Evolutionary conservation across 148 eudicot species (phyloP), one percentile per base, ranked within the genome.

Genomic region (Amaranthus palmeri): DNA sequence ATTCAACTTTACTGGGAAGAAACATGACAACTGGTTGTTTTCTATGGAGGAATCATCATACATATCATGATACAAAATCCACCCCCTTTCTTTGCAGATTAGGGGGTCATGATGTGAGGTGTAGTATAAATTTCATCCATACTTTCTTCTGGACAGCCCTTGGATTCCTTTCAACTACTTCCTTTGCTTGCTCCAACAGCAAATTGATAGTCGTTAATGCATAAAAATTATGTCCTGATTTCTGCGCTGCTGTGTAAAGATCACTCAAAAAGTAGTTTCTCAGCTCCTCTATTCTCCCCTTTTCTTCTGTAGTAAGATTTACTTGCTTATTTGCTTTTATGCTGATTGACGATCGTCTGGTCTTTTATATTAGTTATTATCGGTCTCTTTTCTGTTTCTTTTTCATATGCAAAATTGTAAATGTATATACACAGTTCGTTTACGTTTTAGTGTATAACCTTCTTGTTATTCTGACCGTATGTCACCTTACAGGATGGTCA

Each of bases 401-500:
- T 41, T 40, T 40, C 55, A 41, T 18, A n/a, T 59, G 45, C 40
- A 59, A 51, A 54, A 42, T 9, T 59, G 45, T n/a, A 59, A 51
- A 54, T 41, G 45, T 10, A 42, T 51, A 6, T 15, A 7, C 56
- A 61, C 71, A 36, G 56, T 52, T 45, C 44, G 52, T 4, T 49
- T 49, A 64, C 50, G 41, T 53, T 48, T 58, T 69, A 58, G 15
- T 55, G 43, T 7, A 51, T 69, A 61, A 36, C 59, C 65, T 36
- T 62, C 69, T 43, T 48, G 48, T 65, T 11, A 42, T 54, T 41
- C 61, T 69, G 57, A 63, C 56, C 7, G 25, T 60, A 71, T 71
- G 70, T 25, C 49, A 57, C 62, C 43, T 67, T 81, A 67, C 84
- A 95, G 99, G 99, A 95, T 80, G 99, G 99, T 46, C 97, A 95